Evolutionary conservation across 2,329 filamentous ascomycete species (phyloP).

Genomic region (Aspergillus carbonarius): DNA sequence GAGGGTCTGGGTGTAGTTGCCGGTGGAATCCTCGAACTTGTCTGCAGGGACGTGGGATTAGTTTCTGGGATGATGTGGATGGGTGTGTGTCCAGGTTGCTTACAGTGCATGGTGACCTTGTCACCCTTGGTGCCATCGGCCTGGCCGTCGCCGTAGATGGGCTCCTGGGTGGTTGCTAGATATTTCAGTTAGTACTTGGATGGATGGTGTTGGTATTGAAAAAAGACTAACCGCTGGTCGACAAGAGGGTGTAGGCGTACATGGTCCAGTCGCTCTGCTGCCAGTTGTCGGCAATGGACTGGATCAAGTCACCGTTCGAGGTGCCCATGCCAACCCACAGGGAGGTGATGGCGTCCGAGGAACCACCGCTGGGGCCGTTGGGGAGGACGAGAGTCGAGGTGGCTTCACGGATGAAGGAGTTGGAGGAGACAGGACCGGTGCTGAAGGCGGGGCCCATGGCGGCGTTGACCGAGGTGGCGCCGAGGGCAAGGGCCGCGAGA

Average conservation of each 20-base stretch:
- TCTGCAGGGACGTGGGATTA: slow-evolving; percentile 21
- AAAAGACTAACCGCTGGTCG: slow-evolving; percentile 15
- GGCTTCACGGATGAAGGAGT: slow-evolving; percentile 47
- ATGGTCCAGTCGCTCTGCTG: slow-evolving; percentile 40
- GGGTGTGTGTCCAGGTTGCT: background rate
- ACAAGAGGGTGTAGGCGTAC: slow-evolving; percentile 32
- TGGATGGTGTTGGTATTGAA: background rate
- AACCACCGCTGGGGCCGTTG: slow-evolving; percentile 35
- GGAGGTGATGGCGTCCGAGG: slow-evolving; percentile 35
- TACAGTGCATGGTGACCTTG: slow-evolving; percentile 45
- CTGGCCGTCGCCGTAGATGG: slow-evolving; percentile 31
- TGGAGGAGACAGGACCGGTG: slow-evolving; percentile 43
- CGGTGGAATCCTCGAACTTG: slow-evolving; percentile 56
- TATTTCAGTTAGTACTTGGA: background rate
- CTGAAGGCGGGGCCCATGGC: slow-evolving; percentile 42
- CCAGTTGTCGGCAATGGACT: slow-evolving; percentile 48
- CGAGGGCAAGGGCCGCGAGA: slow-evolving; percentile 19
- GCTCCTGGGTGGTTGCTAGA: slow-evolving; percentile 25
- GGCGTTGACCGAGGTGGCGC: slow-evolving; percentile 17
- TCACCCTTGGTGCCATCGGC: slow-evolving; percentile 27
- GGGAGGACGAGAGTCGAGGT: slow-evolving; percentile 48
- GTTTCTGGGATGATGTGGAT: background rate
- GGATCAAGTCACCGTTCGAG: slow-evolving; percentile 48
- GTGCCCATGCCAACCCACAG: slow-evolving; percentile 54
- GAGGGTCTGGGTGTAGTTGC: slow-evolving; percentile 31